phyloP scores from a whole-genome alignment of 2,329 filamentous ascomycete species.

The Mycogone perniciosa region DNA sequence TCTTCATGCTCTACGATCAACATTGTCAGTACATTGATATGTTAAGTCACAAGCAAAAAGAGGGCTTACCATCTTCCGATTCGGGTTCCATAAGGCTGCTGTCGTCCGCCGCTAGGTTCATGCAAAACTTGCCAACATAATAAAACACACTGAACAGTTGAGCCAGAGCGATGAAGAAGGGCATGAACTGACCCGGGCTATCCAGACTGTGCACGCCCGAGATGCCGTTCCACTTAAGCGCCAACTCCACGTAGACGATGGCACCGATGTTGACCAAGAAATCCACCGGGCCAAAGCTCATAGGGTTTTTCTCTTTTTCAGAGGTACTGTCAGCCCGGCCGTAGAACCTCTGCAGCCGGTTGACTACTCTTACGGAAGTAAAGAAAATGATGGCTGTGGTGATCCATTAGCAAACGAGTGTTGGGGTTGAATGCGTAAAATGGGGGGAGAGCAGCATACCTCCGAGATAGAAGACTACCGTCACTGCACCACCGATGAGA shows the following conservation, averaged over 20 bases:
- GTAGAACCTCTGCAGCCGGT: background rate
- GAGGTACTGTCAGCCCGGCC: background rate
- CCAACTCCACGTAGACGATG: conserved; percentile 21
- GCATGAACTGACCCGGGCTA: conserved; percentile 21
- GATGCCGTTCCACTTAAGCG: conserved; percentile 21
- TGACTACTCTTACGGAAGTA: background rate
- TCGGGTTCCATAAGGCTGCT: background rate
- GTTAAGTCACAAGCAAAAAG: background rate
- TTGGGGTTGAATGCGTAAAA: background rate
- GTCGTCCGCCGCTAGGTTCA: background rate
- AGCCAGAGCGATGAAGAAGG: conserved; percentile 20
- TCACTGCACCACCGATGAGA: conserved; percentile 8
- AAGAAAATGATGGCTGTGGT: conserved; percentile 5
- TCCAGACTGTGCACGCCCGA: conserved; percentile 15
- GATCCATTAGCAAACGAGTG: background rate
- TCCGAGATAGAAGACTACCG: conserved; percentile 11
- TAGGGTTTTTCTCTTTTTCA: conserved; percentile 2
- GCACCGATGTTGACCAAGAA: conserved; percentile 19
- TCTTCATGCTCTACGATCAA: background rate
- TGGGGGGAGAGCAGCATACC: conserved; percentile 7
- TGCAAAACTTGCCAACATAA: conserved; percentile 6
- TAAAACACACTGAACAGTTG: conserved; percentile 19
- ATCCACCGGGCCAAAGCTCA: conserved; percentile 8
- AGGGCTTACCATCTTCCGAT: background rate
- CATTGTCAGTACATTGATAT: background rate